Percentiles rank a stretch among this genome's conserved stretches.
Conservation (phyloP, 140 eudicot genomes). For the Anethum foeniculum region DNA sequence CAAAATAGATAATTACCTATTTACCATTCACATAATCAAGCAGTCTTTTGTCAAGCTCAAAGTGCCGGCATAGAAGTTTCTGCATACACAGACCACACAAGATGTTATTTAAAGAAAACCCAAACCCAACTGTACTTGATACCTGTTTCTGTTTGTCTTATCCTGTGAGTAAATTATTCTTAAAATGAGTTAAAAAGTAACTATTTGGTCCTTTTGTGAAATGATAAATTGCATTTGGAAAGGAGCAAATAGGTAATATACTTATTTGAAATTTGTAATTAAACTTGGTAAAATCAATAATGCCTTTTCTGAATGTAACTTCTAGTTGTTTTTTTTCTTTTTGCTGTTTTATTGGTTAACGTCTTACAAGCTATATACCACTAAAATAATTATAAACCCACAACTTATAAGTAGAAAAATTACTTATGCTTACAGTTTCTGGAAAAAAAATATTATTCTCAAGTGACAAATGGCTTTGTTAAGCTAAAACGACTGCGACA, state of each 20-base stretch:
- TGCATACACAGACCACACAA: slow-evolving; percentile 26
- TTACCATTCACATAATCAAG: slow-evolving; percentile 74
- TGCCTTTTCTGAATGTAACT: background rate
- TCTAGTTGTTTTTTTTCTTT: background rate
- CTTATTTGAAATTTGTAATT: background rate
- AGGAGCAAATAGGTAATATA: background rate
- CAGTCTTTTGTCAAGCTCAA: slow-evolving; percentile 84
- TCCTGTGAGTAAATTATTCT: background rate
- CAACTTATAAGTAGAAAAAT: too few relatives aligned
- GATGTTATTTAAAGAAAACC: background rate
- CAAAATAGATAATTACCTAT: slow-evolving; percentile 34
- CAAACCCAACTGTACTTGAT: background rate
- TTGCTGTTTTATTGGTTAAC: background rate
- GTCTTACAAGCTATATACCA: background rate
- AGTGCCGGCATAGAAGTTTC: slow-evolving; percentile 73
- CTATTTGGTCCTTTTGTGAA: background rate
- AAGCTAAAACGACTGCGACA: background rate
- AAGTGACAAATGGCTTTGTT: background rate
- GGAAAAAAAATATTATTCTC: background rate
- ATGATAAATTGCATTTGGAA: background rate
- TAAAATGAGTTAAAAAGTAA: background rate
- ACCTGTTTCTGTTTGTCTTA: background rate
- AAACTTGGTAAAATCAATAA: background rate
- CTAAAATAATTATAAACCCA: too few relatives aligned
- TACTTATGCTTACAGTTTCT: background rate